Conservation (phyloP, 208 protist genomes). For the Polymyxa betae region DNA sequence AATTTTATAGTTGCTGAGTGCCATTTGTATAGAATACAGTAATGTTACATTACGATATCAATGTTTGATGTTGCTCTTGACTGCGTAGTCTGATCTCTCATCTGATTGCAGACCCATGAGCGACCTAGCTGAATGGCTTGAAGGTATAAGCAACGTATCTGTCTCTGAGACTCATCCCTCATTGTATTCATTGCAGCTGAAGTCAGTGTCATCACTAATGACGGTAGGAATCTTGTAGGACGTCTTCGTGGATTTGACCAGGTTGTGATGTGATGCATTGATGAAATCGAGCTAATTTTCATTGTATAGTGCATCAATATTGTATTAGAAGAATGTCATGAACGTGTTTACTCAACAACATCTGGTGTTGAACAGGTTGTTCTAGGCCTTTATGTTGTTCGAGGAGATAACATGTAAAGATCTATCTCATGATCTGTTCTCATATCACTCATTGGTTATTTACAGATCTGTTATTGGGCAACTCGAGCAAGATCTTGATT, state of each 20-base stretch:
- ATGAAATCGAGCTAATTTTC: slow-evolving; percentile 30
- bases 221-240: slow-evolving; percentile 65
- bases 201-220: slow-evolving; percentile 66
- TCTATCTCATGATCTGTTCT: not conserved
- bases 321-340: slow-evolving; percentile 72
- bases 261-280: not conserved
- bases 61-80: no score
- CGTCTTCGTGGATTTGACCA: slow-evolving; percentile 10
- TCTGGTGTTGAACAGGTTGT: slow-evolving; percentile 70
- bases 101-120: no score
- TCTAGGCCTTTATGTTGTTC: slow-evolving; percentile 75
- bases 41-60: no score
- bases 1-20: no score
- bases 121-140: not conserved
- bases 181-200: slow-evolving; percentile 40
- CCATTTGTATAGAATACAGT: no score
- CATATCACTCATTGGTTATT: slow-evolving; percentile 22
- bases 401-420: slow-evolving; percentile 77
- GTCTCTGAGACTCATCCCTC: not conserved
- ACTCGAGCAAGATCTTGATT: slow-evolving; percentile 67
- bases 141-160: not conserved
- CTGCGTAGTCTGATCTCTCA: no score
- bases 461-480: slow-evolving; percentile 68
- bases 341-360: slow-evolving; percentile 69
- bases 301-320: slow-evolving; percentile 74